Base-by-base conservation (phyloP, 768 basidiomycete species). In the Trametes cinnabarina region DNA sequence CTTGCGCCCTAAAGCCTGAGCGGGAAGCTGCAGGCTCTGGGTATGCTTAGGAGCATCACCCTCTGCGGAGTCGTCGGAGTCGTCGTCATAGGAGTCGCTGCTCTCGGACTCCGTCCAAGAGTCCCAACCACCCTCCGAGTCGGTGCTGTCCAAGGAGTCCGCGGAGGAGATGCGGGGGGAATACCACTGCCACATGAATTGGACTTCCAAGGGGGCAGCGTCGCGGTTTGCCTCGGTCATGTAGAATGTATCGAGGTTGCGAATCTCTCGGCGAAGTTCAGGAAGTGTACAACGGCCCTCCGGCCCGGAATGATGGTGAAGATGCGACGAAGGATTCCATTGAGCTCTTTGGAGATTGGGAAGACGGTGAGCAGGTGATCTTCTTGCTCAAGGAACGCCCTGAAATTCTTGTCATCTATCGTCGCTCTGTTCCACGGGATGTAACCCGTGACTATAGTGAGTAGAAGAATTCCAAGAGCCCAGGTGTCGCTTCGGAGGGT, bases 351-450 rank as follows among this genome's bases (percentile, higher is more conserved):
- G 10, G 91, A 92, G 65, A 94, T 88, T 26, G 90, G 91, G 19
- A 94, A 79, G 59, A 85, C 82, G 19, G 79, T 71, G 46, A 79
- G 79, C 37, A 94, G 80, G 67, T 84, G 87, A 64, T 88, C 73
- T 43, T 74, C 77, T 66, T 92, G 77, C 60, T 79, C 73, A 57
- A 88, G 70, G 74, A 78, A 94, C 14, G 82, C 79, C 9, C 75
- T 67, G 74, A 87, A 94, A 57, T 82, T 85, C 48, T 82, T 80
- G 73, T 94, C 90, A 26, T 72, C 78, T 59, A 76, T 77, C 63
- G 77, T 82, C 3, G 91, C 90, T 63, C 82, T 79, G 51, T 80
- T 77, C 93, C 92, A 94, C 11, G 90, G 89, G 63, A 85, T 86
- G 23, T 87, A 81, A 17, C 86, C 86, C 53, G 86, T 86, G 46